Base-by-base conservation (phyloP, 768 basidiomycete species). In the Leccinum ochraceum region DNA sequence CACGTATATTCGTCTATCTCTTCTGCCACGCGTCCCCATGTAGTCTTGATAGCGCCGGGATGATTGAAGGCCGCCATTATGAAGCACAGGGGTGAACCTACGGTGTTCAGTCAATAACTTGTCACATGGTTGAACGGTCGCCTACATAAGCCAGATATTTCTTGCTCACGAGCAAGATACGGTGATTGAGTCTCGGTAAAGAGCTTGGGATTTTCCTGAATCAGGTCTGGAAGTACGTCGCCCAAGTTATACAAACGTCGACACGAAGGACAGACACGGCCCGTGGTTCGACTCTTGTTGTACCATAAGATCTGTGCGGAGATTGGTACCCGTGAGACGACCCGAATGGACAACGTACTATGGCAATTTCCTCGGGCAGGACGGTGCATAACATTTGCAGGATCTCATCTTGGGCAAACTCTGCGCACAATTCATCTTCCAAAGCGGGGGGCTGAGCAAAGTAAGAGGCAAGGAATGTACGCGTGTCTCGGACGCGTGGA, bases 21-120 rank as follows among this genome's bases (percentile, higher is more conserved):
- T 53, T 87, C 84, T 8, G 80, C 87, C 65, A 78, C 81, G 13
- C 81, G 78, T 0, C 90, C 90, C 88, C 89, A 92, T 0, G 86
- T 81, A 2, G 80, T 79, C 67, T 82, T 85, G 30, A 90, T 87
- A 6, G 84, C 85, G 0, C 74, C 76, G 0, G 88, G 87, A 65
- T 85, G 85, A 68, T 81, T 81, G 73, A 85, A 86, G 0, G 84
- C 84, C 7, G 90, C 88, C 44, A 90, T 75, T 26, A 90, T 80
- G 71, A 92, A 92, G 73, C 90, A 92, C 34, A 92, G 74, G 0
- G 88, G 81, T 0, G 90, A 92, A 67, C 90, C 90, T 92, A 61
- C n/a, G 53, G 39, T 24, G 26, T 53, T 3, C 13, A 50, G 54
- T 69, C 52, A 61, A 28, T n/a, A n/a, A 22, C n/a, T 46, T 13